phyloP scores from a whole-genome alignment of 106 monocot genomes.

The Dioscorea zingiberensis region DNA sequence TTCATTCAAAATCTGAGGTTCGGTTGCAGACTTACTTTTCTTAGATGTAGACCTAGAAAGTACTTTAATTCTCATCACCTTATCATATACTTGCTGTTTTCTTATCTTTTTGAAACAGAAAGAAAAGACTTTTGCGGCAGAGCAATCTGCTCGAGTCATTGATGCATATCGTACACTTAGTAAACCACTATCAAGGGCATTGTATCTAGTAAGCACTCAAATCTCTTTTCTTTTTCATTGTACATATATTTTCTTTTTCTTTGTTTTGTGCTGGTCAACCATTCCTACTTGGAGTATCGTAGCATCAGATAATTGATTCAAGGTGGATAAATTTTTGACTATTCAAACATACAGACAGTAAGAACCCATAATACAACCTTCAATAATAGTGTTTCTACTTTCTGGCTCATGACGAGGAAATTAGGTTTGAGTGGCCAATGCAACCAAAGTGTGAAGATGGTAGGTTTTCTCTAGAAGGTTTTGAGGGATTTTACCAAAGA shows the following conservation, averaged over 20 bases:
- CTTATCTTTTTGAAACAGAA: conserved; percentile 29
- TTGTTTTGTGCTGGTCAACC: neutral
- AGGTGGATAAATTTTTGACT: too few species aligned
- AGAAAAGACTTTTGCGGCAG: conserved; percentile 76
- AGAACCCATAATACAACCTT: too few species aligned
- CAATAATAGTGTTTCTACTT: too few species aligned
- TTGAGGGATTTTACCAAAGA: too few species aligned
- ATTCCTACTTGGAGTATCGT: too few species aligned
- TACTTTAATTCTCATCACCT: neutral
- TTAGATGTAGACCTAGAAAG: neutral
- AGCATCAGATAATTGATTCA: too few species aligned
- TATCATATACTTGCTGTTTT: neutral
- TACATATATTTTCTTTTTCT: neutral
- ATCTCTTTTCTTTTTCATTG: neutral
- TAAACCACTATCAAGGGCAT: conserved; percentile 66
- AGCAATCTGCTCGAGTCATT: conserved; percentile 82
- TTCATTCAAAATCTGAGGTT: conserved; percentile 91
- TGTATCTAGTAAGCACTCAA: conserved; percentile 60
- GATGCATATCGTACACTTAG: conserved; percentile 78
- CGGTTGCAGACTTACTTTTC: too few species aligned
- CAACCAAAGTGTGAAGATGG: too few species aligned
- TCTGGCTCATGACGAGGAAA: too few species aligned
- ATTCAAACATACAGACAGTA: too few species aligned
- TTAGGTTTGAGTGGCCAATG: too few species aligned
- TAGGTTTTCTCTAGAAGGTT: too few species aligned